Percentiles rank a stretch among this genome's conserved stretches.
These are phyloP conservation scores for Suillus ampliporus DNA, from an alignment of 768 basidiomycete genomes.

Conservation along the genomic window DNA sequence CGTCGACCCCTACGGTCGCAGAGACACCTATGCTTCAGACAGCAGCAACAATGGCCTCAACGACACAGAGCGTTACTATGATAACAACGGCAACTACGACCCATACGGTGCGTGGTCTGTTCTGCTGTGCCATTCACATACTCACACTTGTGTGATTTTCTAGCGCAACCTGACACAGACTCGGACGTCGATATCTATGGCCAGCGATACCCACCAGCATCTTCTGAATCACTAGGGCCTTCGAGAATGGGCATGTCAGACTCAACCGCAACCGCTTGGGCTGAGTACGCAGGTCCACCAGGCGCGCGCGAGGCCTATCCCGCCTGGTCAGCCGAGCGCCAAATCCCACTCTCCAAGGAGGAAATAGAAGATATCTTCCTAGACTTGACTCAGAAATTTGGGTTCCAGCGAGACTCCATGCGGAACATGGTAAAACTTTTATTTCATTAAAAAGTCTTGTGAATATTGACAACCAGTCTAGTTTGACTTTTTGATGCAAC, in stretches of 20 bases:
- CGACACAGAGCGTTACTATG: constrained; percentile 62
- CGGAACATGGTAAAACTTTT: constrained; percentile 79
- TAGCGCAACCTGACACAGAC: constrained; percentile 83
- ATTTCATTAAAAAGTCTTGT: constrained; percentile 10
- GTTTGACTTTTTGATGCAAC: constrained; percentile 99
- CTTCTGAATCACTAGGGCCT: constrained; percentile 75
- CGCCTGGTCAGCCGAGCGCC: constrained; percentile 90
- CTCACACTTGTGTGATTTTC: constrained; percentile 22
- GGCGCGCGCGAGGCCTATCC: constrained; percentile 86
- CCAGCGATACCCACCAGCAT: constrained; percentile 66
- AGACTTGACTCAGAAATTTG: constrained; percentile 98
- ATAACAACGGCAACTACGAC: constrained; percentile 66
- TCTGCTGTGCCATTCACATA: constrained; percentile 12
- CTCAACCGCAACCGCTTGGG: constrained; percentile 74
- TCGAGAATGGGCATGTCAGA: constrained; percentile 68
- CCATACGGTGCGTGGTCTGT: constrained; percentile 54
- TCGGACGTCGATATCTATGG: constrained; percentile 80
- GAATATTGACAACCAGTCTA: constrained; percentile 34
- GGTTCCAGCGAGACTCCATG: constrained; percentile 95
- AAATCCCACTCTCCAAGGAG: constrained; percentile 98
- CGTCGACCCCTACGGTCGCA: constrained; percentile 61
- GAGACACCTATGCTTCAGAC: constrained; percentile 75
- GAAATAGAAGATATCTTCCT: constrained; percentile 99
- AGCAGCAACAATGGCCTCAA: constrained; percentile 61
- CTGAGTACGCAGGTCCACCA: constrained; percentile 60